A percentile compares a stretch with the other conserved stretches of the same genome.
phyloP scores from a whole-genome alignment of 495 filamentous ascomycete species.

The Lentithecium fluviatile region DNA sequence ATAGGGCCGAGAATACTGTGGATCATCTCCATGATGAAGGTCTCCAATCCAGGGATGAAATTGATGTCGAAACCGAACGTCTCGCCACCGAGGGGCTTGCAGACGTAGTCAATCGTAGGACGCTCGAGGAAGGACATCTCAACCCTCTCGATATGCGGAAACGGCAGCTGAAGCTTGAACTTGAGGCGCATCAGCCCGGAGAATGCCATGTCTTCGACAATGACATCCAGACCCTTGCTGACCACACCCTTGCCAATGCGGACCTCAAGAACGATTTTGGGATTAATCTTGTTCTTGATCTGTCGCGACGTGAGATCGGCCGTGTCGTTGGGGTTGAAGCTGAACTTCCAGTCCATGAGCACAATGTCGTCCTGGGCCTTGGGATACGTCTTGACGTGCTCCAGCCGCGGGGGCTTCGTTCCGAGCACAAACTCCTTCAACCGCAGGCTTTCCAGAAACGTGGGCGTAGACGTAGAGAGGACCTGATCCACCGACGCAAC shows the following conservation, averaged over 20 bases:
- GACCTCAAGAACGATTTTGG: slow-evolving; percentile 92
- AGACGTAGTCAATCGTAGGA: slow-evolving; percentile 87
- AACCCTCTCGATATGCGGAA: slow-evolving; percentile 89
- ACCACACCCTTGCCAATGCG: slow-evolving; percentile 90
- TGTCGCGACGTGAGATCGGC: slow-evolving; percentile 88
- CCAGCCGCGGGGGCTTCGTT: slow-evolving; percentile 90
- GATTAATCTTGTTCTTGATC: slow-evolving; percentile 91
- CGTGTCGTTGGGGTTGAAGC: slow-evolving; percentile 93
- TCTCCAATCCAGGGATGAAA: slow-evolving; percentile 91
- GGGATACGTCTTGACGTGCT: slow-evolving; percentile 97
- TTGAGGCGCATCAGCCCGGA: slow-evolving; percentile 93
- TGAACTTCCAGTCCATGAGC: slow-evolving; percentile 99
- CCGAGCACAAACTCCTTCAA: slow-evolving; percentile 90
- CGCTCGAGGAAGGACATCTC: slow-evolving; percentile 82
- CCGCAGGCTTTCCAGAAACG: slow-evolving; percentile 88
- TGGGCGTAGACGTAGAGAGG: slow-evolving; percentile 82
- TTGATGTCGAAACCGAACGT: slow-evolving; percentile 97
- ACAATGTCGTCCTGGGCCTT: slow-evolving; percentile 93
- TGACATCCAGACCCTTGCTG: slow-evolving; percentile 94
- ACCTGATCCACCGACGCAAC: slow-evolving; percentile 94
- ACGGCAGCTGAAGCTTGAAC: slow-evolving; percentile 92
- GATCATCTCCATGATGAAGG: slow-evolving; percentile 93
- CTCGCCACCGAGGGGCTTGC: slow-evolving; percentile 95
- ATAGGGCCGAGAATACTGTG: slow-evolving; percentile 89
- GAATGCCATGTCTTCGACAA: slow-evolving; percentile 97